Conservation (phyloP, 2,329 filamentous ascomycete species). For the Fusarium pininemorale region DNA sequence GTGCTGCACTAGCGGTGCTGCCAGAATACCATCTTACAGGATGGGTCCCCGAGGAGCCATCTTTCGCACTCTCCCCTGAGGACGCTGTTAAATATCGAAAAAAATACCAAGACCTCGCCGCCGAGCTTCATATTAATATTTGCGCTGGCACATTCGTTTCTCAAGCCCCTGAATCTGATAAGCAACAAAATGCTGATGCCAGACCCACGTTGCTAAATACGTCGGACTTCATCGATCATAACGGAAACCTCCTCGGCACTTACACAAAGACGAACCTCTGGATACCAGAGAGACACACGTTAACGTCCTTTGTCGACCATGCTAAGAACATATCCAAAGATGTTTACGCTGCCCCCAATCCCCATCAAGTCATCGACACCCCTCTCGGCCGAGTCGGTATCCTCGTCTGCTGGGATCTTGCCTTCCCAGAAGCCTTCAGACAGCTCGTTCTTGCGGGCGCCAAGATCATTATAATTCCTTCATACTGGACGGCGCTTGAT, state of each 20-base stretch:
- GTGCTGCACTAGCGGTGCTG: slow-evolving; percentile 63
- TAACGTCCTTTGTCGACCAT: slow-evolving; percentile 47
- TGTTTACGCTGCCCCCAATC: slow-evolving; percentile 43
- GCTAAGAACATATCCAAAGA: slow-evolving; percentile 54
- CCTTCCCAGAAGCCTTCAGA: slow-evolving; percentile 80
- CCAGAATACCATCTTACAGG: slow-evolving; percentile 81
- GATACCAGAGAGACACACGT: slow-evolving; percentile 72
- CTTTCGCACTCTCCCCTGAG: slow-evolving; percentile 63
- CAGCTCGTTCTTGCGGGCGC: slow-evolving; percentile 75
- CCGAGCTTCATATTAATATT: slow-evolving; percentile 71
- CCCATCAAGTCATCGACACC: slow-evolving; percentile 67
- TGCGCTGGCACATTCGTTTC: slow-evolving; percentile 80
- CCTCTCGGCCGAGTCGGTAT: slow-evolving; percentile 66
- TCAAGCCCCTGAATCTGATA: slow-evolving; percentile 37
- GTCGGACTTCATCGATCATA: slow-evolving; percentile 75
- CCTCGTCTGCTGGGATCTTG: slow-evolving; percentile 81
- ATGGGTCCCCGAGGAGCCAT: slow-evolving; percentile 71
- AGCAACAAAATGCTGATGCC: slow-evolving; percentile 52
- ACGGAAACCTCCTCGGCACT: slow-evolving; percentile 66
- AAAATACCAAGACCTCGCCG: slow-evolving; percentile 70
- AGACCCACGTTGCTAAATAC: slow-evolving; percentile 66
- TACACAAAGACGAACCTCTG: slow-evolving; percentile 83
- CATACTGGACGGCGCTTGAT: slow-evolving; percentile 70
- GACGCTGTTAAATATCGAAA: slow-evolving; percentile 64
- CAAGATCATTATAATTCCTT: slow-evolving; percentile 75